phyloP scores from a whole-genome alignment of 2,329 filamentous ascomycete genomes.

The Monosporascus sp. region DNA sequence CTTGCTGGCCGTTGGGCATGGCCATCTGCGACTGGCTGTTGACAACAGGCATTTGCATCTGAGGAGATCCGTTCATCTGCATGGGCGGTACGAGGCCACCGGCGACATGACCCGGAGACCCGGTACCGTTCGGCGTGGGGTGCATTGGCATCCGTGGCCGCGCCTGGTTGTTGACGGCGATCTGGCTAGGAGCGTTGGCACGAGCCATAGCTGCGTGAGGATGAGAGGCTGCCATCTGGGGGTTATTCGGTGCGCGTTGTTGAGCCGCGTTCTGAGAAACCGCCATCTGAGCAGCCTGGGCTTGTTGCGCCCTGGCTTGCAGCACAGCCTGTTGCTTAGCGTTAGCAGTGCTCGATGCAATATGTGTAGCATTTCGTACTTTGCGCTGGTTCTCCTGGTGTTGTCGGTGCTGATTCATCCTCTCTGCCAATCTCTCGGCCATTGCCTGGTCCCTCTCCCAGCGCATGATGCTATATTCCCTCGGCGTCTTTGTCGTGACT shows the following conservation, averaged over 20 bases:
- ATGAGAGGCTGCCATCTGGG: conserved; percentile 26
- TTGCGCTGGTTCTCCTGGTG: conserved; percentile 51
- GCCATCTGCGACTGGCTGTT: conserved; percentile 57
- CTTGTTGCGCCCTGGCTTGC: conserved; percentile 41
- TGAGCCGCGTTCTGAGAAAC: conserved; percentile 33
- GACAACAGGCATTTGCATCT: conserved; percentile 62
- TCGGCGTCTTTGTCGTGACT: conserved; percentile 65
- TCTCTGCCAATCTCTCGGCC: conserved; percentile 55
- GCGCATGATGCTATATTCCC: conserved; percentile 85
- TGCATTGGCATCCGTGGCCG: conserved; percentile 51
- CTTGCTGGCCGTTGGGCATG: conserved; percentile 34
- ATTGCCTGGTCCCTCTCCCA: conserved; percentile 75
- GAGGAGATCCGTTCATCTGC: conserved; percentile 60
- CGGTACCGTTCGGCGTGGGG: conserved; percentile 44
- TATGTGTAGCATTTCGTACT: conserved; percentile 35
- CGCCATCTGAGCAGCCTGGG: conserved; percentile 39
- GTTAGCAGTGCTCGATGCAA: conserved; percentile 20
- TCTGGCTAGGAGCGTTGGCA: conserved; percentile 37
- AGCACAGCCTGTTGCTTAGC: conserved; percentile 31
- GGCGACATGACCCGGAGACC: conserved; percentile 42
- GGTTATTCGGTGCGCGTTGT: conserved; percentile 30
- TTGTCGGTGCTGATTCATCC: conserved; percentile 47
- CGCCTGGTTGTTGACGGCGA: conserved; percentile 39
- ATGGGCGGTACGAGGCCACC: conserved; percentile 48
- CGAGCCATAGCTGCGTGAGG: conserved; percentile 32